Base-by-base conservation (phyloP, 352 stramenopile genomes). In the Pythium pyrilobum region DNA sequence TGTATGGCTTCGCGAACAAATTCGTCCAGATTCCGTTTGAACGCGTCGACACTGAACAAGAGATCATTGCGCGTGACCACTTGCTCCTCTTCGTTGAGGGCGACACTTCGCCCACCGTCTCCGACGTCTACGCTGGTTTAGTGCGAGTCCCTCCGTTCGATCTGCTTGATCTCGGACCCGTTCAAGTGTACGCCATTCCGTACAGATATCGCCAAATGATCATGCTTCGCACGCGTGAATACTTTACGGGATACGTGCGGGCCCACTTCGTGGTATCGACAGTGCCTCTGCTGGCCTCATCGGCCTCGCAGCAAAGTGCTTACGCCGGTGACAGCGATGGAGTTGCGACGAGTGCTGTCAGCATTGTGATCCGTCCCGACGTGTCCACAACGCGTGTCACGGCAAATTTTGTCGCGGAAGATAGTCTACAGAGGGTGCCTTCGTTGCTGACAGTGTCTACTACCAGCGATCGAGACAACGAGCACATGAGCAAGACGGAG, bases 201-300 rank as follows among this genome's bases (percentile, higher is more conserved):
- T 77, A 75, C 21, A 38, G 43, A n/a, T 31, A 62, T 27, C 56
- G 66, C 10, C 53, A 77, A 18, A 51, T 59, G 0, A 27, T 81
- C 24, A 71, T 37, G 29, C 52, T 81, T 31, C 67, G 71, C 0
- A 59, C 66, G 4, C 56, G 52, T 32, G 28, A 70, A n/a, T 64
- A 63, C 24, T 75, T 58, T 56, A 66, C 68, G 1, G 71, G 71
- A 3, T 75, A 64, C 28, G 43, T 81, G 40, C 69, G 65, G 11
- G n/a, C 77, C 13, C 74, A 73, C 45, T 62, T 71, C 21, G 66
- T 81, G 13, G 33, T 75, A 6, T 74, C 71, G 7, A 75, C 71
- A 1, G 65, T 77, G 28, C 34, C 68, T 24, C 62, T 78, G 20
- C 63, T 63, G 27, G 52, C 66, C 39, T 52, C 36, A 11, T 24